A percentile compares a stretch with the other conserved stretches of the same genome.
Evolutionary conservation across 2,329 filamentous ascomycete genomes (phyloP).

Genomic region (Aureobasidium sp.): DNA sequence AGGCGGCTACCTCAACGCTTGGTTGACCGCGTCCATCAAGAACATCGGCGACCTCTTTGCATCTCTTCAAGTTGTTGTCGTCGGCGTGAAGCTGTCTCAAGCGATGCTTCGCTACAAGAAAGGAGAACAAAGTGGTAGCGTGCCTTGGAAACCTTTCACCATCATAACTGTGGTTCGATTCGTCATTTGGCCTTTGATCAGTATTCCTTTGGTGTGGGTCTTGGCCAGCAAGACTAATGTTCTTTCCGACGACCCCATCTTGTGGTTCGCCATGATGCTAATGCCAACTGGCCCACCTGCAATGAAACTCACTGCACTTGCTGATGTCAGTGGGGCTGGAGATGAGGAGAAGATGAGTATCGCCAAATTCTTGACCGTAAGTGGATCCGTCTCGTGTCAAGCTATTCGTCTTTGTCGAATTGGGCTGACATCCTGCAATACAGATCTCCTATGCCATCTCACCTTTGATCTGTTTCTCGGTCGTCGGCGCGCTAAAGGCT

Average conservation of each 20-base stretch:
- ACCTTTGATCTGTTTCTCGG: slow-evolving; percentile 35
- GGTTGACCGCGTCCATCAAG: slow-evolving; percentile 53
- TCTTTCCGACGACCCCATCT: slow-evolving; percentile 49
- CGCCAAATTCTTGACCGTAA: slow-evolving; percentile 43
- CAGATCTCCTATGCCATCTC: slow-evolving; percentile 36
- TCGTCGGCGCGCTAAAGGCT: slow-evolving; percentile 35
- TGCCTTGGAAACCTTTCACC: slow-evolving; percentile 42
- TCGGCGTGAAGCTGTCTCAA: slow-evolving; percentile 55
- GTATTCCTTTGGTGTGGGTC: slow-evolving; percentile 45
- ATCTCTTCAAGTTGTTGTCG: slow-evolving; percentile 55
- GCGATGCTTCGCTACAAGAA: slow-evolving; percentile 41
- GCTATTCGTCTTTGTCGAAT: neutral
- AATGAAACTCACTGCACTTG: slow-evolving; percentile 44
- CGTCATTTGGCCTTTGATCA: slow-evolving; percentile 47
- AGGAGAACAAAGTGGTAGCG: slow-evolving; percentile 30
- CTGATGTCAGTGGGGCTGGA: slow-evolving; percentile 39
- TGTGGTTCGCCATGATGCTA: slow-evolving; percentile 58
- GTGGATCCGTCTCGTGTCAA: slow-evolving; percentile 10
- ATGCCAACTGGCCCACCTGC: slow-evolving; percentile 49
- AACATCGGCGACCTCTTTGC: slow-evolving; percentile 58
- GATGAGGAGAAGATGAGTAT: slow-evolving; percentile 44
- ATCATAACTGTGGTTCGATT: slow-evolving; percentile 50
- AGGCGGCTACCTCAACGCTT: slow-evolving; percentile 57
- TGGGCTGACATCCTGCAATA: neutral
- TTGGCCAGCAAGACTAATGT: slow-evolving; percentile 45